These are phyloP conservation scores for Uncinocarpus reesii DNA, from an alignment of 2,329 filamentous ascomycete species.

Conservation along the genomic window DNA sequence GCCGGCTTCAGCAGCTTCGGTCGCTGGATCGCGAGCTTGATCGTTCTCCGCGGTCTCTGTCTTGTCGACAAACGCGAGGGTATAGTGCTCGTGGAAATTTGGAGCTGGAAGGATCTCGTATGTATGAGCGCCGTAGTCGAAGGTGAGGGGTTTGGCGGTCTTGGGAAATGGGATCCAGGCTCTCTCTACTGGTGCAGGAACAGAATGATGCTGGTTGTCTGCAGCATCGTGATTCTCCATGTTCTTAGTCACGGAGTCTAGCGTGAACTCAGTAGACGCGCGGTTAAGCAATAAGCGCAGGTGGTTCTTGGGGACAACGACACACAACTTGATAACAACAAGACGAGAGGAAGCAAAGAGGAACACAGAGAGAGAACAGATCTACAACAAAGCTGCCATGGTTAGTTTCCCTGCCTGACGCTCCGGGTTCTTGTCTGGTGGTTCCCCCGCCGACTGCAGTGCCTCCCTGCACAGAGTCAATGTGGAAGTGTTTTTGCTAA, in stretches of 20 bases:
- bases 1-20: not conserved
- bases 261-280: not conserved
- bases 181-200: not conserved
- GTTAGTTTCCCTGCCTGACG: not conserved
- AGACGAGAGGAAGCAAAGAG: not conserved
- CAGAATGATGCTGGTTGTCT: not conserved
- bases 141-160: not conserved
- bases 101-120: not conserved
- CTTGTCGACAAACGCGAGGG: not conserved
- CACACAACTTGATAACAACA: not conserved
- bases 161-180: not conserved
- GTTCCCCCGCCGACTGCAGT: not conserved
- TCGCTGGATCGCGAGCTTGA: not conserved
- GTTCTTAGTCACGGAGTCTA: not conserved
- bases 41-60: not conserved
- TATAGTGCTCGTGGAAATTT: not conserved
- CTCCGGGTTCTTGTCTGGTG: not conserved
- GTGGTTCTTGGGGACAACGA: not conserved
- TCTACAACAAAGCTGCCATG: not conserved
- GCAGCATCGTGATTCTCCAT: not conserved
- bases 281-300: not conserved
- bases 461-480: not conserved
- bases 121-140: not conserved
- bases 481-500: not conserved
- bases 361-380: not conserved